Percentiles rank a stretch among this genome's conserved stretches.
phyloP scores from a whole-genome alignment of 2,329 filamentous ascomycete species.

The Incumbomyces lentus region DNA sequence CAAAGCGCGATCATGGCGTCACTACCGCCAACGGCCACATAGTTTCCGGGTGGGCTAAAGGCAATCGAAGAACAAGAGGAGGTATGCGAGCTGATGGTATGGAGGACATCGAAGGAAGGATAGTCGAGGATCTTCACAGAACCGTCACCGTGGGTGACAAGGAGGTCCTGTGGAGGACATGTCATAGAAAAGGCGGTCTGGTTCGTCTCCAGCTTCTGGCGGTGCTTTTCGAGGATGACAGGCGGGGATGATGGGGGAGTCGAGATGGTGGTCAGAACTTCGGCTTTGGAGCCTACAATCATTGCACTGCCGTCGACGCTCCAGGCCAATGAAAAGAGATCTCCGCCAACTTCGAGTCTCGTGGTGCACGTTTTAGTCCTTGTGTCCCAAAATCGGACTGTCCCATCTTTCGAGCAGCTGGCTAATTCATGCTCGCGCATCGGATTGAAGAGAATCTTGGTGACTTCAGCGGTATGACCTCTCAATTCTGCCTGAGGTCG shows the following conservation, averaged over 20 bases:
- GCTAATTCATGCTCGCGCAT: slow-evolving; percentile 40
- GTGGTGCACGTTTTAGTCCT: slow-evolving; percentile 38
- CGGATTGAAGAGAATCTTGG: slow-evolving; percentile 41
- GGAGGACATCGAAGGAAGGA: slow-evolving; percentile 33
- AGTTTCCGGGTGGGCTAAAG: slow-evolving; percentile 38
- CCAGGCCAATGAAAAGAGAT: slow-evolving; percentile 41
- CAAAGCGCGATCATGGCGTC: slow-evolving; percentile 42
- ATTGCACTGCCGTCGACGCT: slow-evolving; percentile 37
- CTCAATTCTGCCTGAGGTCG: slow-evolving; percentile 40
- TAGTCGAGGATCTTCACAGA: slow-evolving; percentile 39
- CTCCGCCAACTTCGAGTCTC: slow-evolving; percentile 39
- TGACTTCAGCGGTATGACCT: slow-evolving; percentile 37
- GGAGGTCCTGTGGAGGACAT: slow-evolving; percentile 32
- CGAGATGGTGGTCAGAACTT: slow-evolving; percentile 37
- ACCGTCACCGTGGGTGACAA: slow-evolving; percentile 45
- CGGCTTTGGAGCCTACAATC: slow-evolving; percentile 39
- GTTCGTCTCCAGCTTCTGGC: slow-evolving; percentile 39
- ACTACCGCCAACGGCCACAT: slow-evolving; percentile 39
- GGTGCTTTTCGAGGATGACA: slow-evolving; percentile 30
- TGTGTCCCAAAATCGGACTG: slow-evolving; percentile 42
- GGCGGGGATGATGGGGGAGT: slow-evolving; percentile 32
- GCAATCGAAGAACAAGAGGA: slow-evolving; percentile 38
- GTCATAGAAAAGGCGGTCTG: slow-evolving; percentile 39
- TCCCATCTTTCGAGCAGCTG: slow-evolving; percentile 40
- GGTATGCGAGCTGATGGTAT: slow-evolving; percentile 40